Evolutionary conservation across 768 basidiomycete genomes (phyloP).

Genomic region (Tylopilus cervinicoccineus): DNA sequence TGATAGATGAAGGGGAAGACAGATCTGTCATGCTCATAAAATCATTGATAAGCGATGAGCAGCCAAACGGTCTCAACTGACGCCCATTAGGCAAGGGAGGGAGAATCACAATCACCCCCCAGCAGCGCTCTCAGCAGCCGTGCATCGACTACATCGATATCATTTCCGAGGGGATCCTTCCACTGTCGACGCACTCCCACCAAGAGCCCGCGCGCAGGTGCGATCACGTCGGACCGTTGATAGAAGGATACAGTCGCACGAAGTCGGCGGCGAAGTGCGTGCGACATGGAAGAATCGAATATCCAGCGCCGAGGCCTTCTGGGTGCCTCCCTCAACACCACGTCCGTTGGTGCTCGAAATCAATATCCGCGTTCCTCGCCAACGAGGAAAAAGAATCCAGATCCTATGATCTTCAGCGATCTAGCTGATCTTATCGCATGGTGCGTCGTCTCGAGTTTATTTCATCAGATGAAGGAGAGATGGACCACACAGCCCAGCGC

Average conservation of each 20-base stretch:
- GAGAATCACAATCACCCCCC: too few species aligned
- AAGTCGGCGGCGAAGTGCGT: slow-evolving; percentile 15
- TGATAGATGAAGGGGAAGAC: neutral
- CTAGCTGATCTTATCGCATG: slow-evolving; percentile 6
- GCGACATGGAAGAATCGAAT: neutral
- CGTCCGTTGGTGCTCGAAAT: neutral
- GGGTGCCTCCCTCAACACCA: neutral
- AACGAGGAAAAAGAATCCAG: neutral
- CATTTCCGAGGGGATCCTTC: slow-evolving; percentile 12
- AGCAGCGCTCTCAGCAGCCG: too few species aligned
- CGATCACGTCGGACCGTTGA: slow-evolving; percentile 14
- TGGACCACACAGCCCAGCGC: too few species aligned
- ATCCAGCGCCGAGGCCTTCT: neutral
- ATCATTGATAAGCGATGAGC: neutral
- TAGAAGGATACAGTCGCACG: slow-evolving; percentile 1
- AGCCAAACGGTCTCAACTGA: neutral
- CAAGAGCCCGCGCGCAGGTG: neutral
- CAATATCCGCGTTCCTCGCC: slow-evolving; percentile 18
- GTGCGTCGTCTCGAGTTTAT: neutral
- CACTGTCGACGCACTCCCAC: neutral
- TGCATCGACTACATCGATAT: too few species aligned
- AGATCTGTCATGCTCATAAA: too few species aligned
- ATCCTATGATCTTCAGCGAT: neutral
- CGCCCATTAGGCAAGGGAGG: too few species aligned
- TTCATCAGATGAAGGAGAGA: neutral